A percentile compares a stretch with the other conserved stretches of the same genome.
These are phyloP conservation scores for Trypanosoma congolense DNA, from an alignment of 208 protist species.

Conservation along the genomic window DNA sequence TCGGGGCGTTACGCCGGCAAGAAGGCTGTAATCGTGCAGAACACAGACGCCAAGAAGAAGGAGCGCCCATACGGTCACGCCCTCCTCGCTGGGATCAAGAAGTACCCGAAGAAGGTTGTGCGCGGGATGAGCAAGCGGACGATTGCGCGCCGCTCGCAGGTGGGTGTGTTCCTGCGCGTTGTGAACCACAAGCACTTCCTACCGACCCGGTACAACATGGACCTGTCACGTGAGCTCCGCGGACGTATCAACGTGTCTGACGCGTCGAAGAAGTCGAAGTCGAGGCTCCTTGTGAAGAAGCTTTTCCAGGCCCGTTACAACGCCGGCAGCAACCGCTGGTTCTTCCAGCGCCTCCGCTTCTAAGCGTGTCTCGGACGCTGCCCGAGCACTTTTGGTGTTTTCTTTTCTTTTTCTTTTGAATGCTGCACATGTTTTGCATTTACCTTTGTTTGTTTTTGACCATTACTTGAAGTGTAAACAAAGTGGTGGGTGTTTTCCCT, in stretches of 20 bases:
- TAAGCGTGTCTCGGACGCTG: slow-evolving; percentile 51
- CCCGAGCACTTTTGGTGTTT: slow-evolving; percentile 7
- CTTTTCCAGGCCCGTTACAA: slow-evolving; percentile 95
- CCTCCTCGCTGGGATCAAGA: slow-evolving; percentile 95
- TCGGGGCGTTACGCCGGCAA: slow-evolving; percentile 96
- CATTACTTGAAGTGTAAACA: too few relatives aligned
- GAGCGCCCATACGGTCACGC: slow-evolving; percentile 93
- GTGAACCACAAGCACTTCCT: slow-evolving; percentile 99
- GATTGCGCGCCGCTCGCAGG: slow-evolving; percentile 87
- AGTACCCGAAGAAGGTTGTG: slow-evolving; percentile 93
- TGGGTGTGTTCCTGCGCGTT: slow-evolving; percentile 96
- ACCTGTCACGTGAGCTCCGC: slow-evolving; percentile 88
- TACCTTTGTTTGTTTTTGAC: slow-evolving; percentile 7
- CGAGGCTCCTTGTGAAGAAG: slow-evolving; percentile 79
- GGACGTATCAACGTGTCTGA: slow-evolving; percentile 91
- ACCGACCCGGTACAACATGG: slow-evolving; percentile 95
- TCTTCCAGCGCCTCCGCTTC: slow-evolving; percentile 98
- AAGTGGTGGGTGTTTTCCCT: too few relatives aligned
- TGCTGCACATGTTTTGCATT: background rate
- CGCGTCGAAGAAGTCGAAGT: slow-evolving; percentile 83
- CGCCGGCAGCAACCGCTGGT: slow-evolving; percentile 96
- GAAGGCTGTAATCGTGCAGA: slow-evolving; percentile 98
- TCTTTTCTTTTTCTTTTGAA: slow-evolving; percentile 17
- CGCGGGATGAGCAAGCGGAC: slow-evolving; percentile 93
- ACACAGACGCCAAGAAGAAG: slow-evolving; percentile 88